Evolutionary conservation across 495 filamentous ascomycete genomes (phyloP).

Genomic region (Penicillium goetzii): DNA sequence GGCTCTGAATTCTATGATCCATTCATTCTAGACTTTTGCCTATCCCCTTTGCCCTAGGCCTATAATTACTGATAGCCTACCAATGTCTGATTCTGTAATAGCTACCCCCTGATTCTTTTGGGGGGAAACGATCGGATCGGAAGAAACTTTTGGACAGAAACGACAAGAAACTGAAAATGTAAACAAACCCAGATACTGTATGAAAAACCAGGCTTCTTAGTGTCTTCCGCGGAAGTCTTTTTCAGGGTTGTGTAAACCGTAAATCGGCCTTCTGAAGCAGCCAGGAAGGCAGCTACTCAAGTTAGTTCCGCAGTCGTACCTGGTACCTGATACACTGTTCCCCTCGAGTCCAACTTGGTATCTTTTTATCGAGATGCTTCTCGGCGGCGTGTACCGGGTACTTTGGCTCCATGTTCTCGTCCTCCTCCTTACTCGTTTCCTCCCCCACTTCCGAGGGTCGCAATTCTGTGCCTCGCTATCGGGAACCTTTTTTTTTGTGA

Average conservation of each 20-base stretch:
- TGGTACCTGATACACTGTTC: background rate
- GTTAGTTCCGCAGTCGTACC: background rate
- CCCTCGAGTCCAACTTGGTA: background rate
- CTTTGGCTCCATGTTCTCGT: background rate
- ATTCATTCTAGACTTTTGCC: background rate
- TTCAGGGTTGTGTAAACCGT: constrained; percentile 3
- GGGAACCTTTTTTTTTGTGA: constrained; percentile 3
- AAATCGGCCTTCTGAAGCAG: background rate
- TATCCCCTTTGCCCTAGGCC: background rate
- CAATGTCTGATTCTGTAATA: too few relatives aligned
- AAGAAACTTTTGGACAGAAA: background rate
- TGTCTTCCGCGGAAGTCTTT: background rate
- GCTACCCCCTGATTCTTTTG: background rate
- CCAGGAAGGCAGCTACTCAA: background rate
- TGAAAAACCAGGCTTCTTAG: background rate
- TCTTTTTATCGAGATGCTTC: background rate
- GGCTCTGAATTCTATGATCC: background rate
- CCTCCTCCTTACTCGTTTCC: background rate
- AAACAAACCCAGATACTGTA: background rate
- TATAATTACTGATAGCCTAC: too few relatives aligned
- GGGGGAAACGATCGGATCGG: background rate
- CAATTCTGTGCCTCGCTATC: background rate
- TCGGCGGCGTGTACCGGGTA: background rate
- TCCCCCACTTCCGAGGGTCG: constrained; percentile 6
- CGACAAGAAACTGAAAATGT: background rate